These are phyloP conservation scores for Trematosphaeria pertusa DNA, from an alignment of 2,329 filamentous ascomycete species.

Conservation along the genomic window DNA sequence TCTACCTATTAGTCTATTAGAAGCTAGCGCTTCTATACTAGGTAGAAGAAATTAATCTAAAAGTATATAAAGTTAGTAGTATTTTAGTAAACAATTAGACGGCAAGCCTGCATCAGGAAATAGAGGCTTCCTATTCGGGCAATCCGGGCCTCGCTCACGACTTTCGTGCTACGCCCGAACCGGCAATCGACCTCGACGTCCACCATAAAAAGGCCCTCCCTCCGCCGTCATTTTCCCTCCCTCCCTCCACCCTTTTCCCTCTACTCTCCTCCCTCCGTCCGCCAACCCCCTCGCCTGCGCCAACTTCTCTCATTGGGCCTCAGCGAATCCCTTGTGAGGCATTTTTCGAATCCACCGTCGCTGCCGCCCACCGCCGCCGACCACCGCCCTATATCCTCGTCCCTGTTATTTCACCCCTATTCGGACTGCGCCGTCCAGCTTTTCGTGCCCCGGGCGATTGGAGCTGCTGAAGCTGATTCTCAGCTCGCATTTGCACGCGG, in stretches of 20 bases:
- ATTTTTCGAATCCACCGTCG: slow-evolving; percentile 15
- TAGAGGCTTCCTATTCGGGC: slow-evolving; percentile 6
- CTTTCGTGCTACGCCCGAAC: slow-evolving; percentile 9
- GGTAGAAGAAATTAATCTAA: too few species aligned
- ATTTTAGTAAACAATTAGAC: too few species aligned
- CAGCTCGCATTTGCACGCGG: slow-evolving; percentile 9
- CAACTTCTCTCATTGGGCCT: slow-evolving; percentile 14
- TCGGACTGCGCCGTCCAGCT: slow-evolving; percentile 1
- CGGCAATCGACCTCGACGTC: slow-evolving; percentile 12
- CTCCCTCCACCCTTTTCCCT: slow-evolving; percentile 10
- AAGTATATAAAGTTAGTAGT: too few species aligned
- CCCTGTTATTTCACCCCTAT: slow-evolving; percentile 15
- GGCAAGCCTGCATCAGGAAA: slow-evolving; percentile 10
- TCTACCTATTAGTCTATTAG: too few species aligned
- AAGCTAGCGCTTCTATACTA: too few species aligned
- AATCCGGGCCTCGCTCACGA: slow-evolving; percentile 10
- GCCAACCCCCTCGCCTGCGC: slow-evolving; percentile 5
- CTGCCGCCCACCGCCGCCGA: slow-evolving; percentile 3
- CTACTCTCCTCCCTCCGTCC: slow-evolving; percentile 13
- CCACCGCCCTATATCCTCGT: slow-evolving; percentile 7
- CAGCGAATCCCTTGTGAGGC: slow-evolving; percentile 13
- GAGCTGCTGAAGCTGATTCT: slow-evolving; percentile 7
- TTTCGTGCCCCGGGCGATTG: slow-evolving; percentile 6
- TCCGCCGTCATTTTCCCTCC: slow-evolving; percentile 11
- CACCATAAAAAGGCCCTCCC: slow-evolving; percentile 14